Percentiles rank a stretch among this genome's conserved stretches.
These are phyloP conservation scores for Naegleria lovaniensis DNA, from an alignment of 208 protist genomes.

Conservation along the genomic window DNA sequence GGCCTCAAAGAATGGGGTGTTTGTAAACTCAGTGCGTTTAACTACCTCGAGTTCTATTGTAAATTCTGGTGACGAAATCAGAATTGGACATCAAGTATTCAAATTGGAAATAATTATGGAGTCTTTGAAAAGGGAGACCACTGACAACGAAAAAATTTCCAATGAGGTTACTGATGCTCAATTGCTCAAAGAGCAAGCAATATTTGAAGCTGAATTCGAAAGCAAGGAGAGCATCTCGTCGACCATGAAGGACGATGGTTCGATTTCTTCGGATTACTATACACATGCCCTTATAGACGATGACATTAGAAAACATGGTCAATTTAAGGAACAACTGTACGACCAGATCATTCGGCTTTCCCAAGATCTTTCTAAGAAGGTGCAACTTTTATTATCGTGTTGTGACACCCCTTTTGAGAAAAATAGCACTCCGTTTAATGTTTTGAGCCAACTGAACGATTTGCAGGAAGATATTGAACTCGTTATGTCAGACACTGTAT, in stretches of 20 bases:
- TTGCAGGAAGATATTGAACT: not conserved
- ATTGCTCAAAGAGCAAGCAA: too few species aligned
- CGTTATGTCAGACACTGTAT: not conserved
- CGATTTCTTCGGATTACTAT: too few species aligned
- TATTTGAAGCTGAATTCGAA: too few species aligned
- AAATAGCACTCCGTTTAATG: not conserved
- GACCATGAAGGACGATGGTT: too few species aligned
- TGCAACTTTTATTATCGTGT: not conserved
- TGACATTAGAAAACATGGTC: not conserved
- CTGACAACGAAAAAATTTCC: too few species aligned
- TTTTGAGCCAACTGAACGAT: not conserved
- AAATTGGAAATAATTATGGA: not conserved
- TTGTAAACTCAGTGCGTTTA: not conserved
- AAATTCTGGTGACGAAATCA: not conserved
- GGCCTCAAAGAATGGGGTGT: not conserved
- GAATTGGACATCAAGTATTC: not conserved
- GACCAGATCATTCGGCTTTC: not conserved
- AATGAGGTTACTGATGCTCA: too few species aligned
- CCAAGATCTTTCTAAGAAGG: not conserved
- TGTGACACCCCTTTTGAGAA: not conserved
- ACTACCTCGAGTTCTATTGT: not conserved
- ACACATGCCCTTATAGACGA: not conserved
- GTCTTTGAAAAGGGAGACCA: too few species aligned
- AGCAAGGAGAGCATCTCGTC: too few species aligned
- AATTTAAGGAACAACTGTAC: not conserved